Conservation (phyloP, 2,329 filamentous ascomycete genomes). For the Aspergillus calidoustus region DNA sequence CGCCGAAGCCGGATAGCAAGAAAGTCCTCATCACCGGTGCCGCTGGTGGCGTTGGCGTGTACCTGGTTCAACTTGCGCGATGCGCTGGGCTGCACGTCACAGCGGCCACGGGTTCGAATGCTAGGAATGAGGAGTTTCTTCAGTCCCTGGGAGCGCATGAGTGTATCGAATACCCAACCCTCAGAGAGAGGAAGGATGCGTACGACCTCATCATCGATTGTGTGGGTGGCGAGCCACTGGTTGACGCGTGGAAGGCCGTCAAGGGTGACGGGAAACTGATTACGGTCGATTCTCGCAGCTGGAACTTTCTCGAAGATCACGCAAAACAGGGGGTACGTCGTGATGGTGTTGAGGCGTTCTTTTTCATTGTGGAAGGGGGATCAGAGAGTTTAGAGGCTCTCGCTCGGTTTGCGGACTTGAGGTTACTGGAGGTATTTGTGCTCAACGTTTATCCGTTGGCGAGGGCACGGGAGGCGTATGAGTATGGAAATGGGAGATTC, state of each 20-base stretch:
- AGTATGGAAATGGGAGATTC: constrained; percentile 12
- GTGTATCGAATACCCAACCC: constrained; percentile 41
- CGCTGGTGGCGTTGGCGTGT: constrained; percentile 45
- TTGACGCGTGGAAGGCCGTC: constrained; percentile 28
- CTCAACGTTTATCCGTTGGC: constrained; percentile 3
- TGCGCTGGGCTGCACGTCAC: constrained; percentile 38
- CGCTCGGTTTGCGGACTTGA: constrained; percentile 2
- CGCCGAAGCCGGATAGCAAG: neutral
- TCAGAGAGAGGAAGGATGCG: constrained; percentile 1
- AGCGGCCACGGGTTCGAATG: constrained; percentile 41
- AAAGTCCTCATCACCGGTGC: constrained; percentile 44
- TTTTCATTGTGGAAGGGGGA: constrained; percentile 19
- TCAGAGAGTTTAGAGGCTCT: constrained; percentile 1
- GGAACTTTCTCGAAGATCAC: constrained; percentile 33
- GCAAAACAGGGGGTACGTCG: constrained; percentile 22
- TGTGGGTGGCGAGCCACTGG: constrained; percentile 31
- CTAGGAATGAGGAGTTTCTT: constrained; percentile 40
- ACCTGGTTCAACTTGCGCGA: constrained; percentile 44
- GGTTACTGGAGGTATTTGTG: constrained; percentile 13
- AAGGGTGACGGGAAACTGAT: constrained; percentile 26
- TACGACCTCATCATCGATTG: constrained; percentile 36
- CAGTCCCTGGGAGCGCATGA: constrained; percentile 43
- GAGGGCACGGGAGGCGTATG: constrained; percentile 17
- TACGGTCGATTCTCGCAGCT: constrained; percentile 36
- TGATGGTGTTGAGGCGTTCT: constrained; percentile 21